Evolutionary conservation across 139 green algal species (phyloP), one percentile per base, ranked within the genome.

Genomic region (Asterochloris sp.): DNA sequence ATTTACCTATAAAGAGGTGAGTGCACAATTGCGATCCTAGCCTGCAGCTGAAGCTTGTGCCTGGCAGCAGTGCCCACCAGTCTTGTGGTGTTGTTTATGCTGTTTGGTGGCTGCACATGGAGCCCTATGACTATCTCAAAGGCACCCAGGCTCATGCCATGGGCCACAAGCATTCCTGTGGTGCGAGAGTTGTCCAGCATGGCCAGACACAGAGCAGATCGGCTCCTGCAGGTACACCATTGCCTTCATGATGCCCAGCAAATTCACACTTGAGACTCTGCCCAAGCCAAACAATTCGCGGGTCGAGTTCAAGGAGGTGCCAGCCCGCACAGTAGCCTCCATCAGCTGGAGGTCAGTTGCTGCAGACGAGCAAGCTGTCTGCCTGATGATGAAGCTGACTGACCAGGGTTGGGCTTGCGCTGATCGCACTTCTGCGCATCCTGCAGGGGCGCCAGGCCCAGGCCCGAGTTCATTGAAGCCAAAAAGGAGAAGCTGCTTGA

Each of bases 211-310:
- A 38, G 11, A 2, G 14, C 23, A 82, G 71, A 24, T 0, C 19
- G n/a, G 63, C 24, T n/a, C 76, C 60, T 78, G 80, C 81, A 84
- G 81, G 64, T 84, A 84, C 26, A 19, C 79, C 27, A 86, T 95
- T 15, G 87, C 85, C 0, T 95, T 95, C 79, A 86, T 92, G 24
- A 95, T 95, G 91, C 91, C 91, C 21, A 85, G 28, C 69, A 88
- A 91, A 78, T 95, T 93, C 84, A 89, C 82, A 12, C 80, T 76
- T 73, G 86, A 89, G 11, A 89, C 86, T 11, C 84, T 95, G 62
- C 91, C 91, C 6, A 83, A 85, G 78, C 91, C 91, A 19, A 83
- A 90, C 26, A 91, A 95, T 78, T 47, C 82, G 12, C 87, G 87
- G 63, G 75, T 90, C 15, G 61, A 78, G 1, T 86, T 91, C 78